Evolutionary conservation across 2,329 filamentous ascomycete genomes (phyloP).

Genomic region (Ambrosiella beaveri): DNA sequence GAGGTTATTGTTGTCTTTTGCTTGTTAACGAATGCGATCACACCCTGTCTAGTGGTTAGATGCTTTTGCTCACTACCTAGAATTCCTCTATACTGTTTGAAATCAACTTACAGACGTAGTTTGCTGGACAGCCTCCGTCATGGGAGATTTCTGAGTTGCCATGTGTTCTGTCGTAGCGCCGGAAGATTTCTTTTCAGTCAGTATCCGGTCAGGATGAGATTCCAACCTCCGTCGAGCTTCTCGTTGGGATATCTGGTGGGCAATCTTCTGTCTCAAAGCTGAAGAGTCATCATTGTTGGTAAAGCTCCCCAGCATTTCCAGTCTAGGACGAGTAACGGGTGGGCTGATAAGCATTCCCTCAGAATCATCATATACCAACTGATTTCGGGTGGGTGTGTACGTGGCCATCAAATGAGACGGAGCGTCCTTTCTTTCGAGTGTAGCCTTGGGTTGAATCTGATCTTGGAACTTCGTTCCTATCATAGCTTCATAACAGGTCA

Average conservation of each 20-base stretch:
- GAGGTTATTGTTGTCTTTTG: slow-evolving; percentile 4
- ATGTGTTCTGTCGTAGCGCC: neutral
- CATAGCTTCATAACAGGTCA: too few species aligned
- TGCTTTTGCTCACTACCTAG: neutral
- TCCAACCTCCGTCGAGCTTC: slow-evolving; percentile 1
- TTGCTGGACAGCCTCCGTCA: slow-evolving; percentile 1
- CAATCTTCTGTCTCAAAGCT: neutral
- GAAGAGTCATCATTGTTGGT: neutral
- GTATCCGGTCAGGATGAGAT: neutral
- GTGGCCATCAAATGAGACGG: too few species aligned
- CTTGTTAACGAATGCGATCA: slow-evolving; percentile 6
- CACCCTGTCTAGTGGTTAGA: slow-evolving; percentile 4
- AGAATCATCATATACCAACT: too few species aligned
- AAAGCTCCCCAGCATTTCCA: neutral
- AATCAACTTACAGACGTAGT: slow-evolving; percentile 8
- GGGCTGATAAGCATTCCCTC: too few species aligned
- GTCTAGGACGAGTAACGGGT: neutral
- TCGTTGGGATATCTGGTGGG: slow-evolving; percentile 3
- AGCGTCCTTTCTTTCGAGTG: too few species aligned
- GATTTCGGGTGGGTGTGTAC: too few species aligned
- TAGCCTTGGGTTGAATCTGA: too few species aligned
- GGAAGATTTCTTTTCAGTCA: neutral
- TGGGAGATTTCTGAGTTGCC: neutral
- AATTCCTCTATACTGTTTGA: too few species aligned
- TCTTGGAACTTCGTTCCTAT: too few species aligned